These are phyloP conservation scores for Anaeromyces robustus DNA, from an alignment of 192 early-diverging fungal species.

Conservation along the genomic window DNA sequence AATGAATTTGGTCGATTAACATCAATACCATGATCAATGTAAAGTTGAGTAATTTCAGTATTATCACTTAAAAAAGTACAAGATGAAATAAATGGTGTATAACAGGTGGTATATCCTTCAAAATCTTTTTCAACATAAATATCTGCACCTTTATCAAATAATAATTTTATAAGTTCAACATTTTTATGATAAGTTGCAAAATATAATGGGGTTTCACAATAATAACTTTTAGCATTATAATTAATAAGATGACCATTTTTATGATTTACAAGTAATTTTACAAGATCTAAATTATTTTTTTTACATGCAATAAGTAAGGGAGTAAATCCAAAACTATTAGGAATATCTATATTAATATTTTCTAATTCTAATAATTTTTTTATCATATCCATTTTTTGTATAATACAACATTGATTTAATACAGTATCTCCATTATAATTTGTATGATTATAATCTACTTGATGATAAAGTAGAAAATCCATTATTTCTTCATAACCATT, in stretches of 20 bases:
- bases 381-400: neutral
- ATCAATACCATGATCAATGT: neutral
- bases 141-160: neutral
- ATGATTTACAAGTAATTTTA: neutral
- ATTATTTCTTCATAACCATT: neutral
- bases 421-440: neutral
- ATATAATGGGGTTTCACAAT: neutral
- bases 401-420: neutral
- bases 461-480: neutral
- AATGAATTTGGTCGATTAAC: neutral
- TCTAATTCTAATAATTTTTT: neutral
- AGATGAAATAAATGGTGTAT: neutral
- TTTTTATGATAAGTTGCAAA: neutral
- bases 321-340: neutral
- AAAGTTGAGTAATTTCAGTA: neutral
- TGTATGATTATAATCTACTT: neutral
- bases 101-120: neutral
- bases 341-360: neutral
- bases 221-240: neutral
- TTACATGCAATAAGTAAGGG: neutral
- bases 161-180: neutral
- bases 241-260: neutral
- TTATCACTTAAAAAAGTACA: neutral
- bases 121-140: neutral
- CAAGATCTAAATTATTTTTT: neutral